phyloP scores from a whole-genome alignment of 2,329 filamentous ascomycete species.

The Bertia moriformis region DNA sequence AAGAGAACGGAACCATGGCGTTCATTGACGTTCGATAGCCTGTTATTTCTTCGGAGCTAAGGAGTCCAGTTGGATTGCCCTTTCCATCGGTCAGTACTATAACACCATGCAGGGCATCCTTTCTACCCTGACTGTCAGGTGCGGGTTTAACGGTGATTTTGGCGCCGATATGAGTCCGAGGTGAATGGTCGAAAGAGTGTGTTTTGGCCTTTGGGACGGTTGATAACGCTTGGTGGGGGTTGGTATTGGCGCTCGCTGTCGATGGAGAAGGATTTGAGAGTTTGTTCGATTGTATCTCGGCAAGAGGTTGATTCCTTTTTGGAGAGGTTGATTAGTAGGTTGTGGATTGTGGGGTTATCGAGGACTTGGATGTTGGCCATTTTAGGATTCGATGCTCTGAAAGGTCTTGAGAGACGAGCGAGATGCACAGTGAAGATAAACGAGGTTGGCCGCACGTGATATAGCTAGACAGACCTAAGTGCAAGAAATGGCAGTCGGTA shows the following conservation, averaged over 20 bases:
- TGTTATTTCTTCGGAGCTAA: background rate
- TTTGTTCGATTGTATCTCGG: constrained; percentile 4
- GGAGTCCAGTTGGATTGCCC: background rate
- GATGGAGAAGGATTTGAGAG: constrained; percentile 7
- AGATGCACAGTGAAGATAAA: too few relatives aligned
- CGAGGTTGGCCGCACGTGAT: too few relatives aligned
- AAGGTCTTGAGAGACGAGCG: too few relatives aligned
- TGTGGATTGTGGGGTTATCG: constrained; percentile 5
- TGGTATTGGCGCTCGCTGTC: constrained; percentile 8
- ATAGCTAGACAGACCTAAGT: too few relatives aligned
- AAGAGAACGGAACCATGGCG: background rate
- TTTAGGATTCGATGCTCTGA: background rate
- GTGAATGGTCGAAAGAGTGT: constrained; percentile 11
- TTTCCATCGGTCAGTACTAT: background rate
- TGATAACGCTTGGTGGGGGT: constrained; percentile 6
- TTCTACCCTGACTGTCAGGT: background rate
- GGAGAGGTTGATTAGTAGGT: background rate
- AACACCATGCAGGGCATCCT: background rate
- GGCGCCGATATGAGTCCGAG: constrained; percentile 7
- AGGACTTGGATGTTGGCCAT: constrained; percentile 3
- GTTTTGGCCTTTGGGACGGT: constrained; percentile 8
- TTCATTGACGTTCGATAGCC: background rate
- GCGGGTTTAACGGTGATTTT: constrained; percentile 8
- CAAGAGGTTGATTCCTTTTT: constrained; percentile 4
- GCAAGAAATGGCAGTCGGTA: too few relatives aligned